Percentiles rank a stretch among this genome's conserved stretches.
phyloP scores from a whole-genome alignment of 805 yeast species.

The Candida oleophila region DNA sequence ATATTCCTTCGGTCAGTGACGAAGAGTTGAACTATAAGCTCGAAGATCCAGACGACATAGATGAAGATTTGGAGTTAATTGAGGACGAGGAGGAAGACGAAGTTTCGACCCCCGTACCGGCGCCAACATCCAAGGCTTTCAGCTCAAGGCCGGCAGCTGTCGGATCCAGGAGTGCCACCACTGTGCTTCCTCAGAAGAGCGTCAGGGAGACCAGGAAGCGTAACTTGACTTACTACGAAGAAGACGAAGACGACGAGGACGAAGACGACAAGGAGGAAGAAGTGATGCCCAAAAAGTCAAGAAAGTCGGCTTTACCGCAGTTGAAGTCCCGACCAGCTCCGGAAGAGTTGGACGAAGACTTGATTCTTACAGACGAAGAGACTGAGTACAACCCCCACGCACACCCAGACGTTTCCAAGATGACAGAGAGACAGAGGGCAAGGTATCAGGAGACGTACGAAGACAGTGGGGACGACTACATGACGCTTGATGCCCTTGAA shows the following conservation, averaged over 20 bases:
- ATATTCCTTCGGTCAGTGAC: conserved; percentile 21
- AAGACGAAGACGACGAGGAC: conserved; percentile 30
- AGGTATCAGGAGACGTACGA: conserved; percentile 32
- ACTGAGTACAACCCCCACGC: conserved; percentile 42
- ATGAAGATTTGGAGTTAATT: conserved; percentile 33
- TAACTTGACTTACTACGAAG: conserved; percentile 38
- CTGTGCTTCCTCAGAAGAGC: conserved; percentile 6
- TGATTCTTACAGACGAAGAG: conserved; percentile 41
- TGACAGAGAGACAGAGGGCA: conserved; percentile 59
- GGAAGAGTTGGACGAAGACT: conserved; percentile 33
- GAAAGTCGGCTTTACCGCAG: not conserved
- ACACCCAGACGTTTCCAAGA: conserved; percentile 43
- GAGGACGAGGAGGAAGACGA: conserved; percentile 24
- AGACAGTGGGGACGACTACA: conserved; percentile 2
- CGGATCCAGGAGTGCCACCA: not conserved
- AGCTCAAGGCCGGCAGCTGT: not conserved
- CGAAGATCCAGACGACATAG: conserved; percentile 37
- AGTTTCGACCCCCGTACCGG: conserved; percentile 3
- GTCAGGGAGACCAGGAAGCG: conserved; percentile 32
- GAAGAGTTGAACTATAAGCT: conserved; percentile 30
- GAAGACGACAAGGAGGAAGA: conserved; percentile 18
- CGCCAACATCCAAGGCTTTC: not conserved
- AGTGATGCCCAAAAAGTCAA: not conserved
- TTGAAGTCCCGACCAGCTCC: conserved; percentile 17
- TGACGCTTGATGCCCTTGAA: conserved; percentile 15